Evolutionary conservation across 257 asterid genomes (phyloP), one percentile per base, ranked within the genome.

Genomic region (Plectranthus barbatus): DNA sequence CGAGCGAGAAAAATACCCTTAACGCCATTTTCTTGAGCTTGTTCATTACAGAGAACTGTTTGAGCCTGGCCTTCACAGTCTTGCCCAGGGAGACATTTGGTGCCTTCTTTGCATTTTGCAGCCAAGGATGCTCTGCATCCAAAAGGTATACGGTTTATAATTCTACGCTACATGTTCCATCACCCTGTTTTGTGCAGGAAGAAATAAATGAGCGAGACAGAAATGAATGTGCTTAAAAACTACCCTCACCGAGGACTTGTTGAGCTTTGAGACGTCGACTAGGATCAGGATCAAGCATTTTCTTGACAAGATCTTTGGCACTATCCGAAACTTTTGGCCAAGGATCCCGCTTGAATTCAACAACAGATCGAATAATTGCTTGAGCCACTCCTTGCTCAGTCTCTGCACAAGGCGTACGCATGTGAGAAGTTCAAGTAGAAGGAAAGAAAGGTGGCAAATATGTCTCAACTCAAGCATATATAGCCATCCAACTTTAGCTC

Each of bases 331-430:
- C 87, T 71, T 77, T 80, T 39, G 94, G 94, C 94, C 96, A 88
- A 36, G 94, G 96, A 70, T 83, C 91, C 50, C 94, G 75, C 75
- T 80, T 85, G 40, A 85, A 88, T 65, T 83, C 91, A 73, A 88
- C 64, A 39, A 73, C 82, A 37, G 96, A 81, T 47, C 83, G 82
- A 60, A 88, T 83, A 76, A 88, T 85, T 68, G 96, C 89, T 80
- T 88, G 95, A 44, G 93, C 93, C 72, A 87, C 95, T 56, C 95
- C 95, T 74, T 87, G 90, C 80, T 84, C 93, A 10, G 95, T 80
- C 78, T 87, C 95, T 87, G 83, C 68, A 69, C 36, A 52, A 51
- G 39, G 44, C 34, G 12, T 18, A 41, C 23, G 23, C 46, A 63
- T 18, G 26, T 50, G 61, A 41, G 46, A 15, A 44, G 55, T 55